Evolutionary conservation across 371 early-diverging fungal species (phyloP), one percentile per base, ranked within the genome.

Genomic region (Zopfochytrium polystomum): DNA sequence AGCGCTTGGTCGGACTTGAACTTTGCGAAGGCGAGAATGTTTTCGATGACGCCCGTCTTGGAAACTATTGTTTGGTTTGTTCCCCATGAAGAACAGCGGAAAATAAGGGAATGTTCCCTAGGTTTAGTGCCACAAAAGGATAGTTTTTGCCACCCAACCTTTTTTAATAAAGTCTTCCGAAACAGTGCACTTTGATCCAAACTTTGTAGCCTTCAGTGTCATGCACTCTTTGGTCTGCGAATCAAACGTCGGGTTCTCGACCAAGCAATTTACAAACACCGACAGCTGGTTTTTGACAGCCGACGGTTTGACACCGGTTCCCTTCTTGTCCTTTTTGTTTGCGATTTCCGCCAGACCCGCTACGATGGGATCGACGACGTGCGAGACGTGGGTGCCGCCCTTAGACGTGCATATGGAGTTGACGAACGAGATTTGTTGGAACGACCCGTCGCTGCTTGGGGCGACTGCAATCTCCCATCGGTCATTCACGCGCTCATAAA

Each of bases 151-250:
- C n/a, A 55, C 15, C 60, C 63, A 68, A 69, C 91, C 81, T 50
- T 84, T 85, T 59, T 86, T 90, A 62, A 91, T 77, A 72, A 99
- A 99, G 26, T 87, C 86, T 11, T 93, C 93, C 15, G 77, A 69
- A 5, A 92, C 63, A 18, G 78, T 71, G 73, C 92, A 96, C 55
- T 85, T 90, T 15, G 93, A 92, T 3, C 99, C 99, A 80, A 99
- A 99, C 0, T 84, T 71, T 4, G 85, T 76, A 20, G 69, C 67
- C 53, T 88, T 85, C 46, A 98, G 76, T 1, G 99, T 99, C 86
- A 99, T 85, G 66, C 83, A 92, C 68, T 99, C 99, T 75, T 99
- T 99, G 23, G 99, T 99, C 76, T 99, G 99, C 7, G 97, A 96
- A 74, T 99, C 99, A 76, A 99, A 99, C 0, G 96, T 79, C 3